Evolutionary conservation across 176 grass and related monocot species (phyloP).

Genomic region (Oryza longistaminata): DNA sequence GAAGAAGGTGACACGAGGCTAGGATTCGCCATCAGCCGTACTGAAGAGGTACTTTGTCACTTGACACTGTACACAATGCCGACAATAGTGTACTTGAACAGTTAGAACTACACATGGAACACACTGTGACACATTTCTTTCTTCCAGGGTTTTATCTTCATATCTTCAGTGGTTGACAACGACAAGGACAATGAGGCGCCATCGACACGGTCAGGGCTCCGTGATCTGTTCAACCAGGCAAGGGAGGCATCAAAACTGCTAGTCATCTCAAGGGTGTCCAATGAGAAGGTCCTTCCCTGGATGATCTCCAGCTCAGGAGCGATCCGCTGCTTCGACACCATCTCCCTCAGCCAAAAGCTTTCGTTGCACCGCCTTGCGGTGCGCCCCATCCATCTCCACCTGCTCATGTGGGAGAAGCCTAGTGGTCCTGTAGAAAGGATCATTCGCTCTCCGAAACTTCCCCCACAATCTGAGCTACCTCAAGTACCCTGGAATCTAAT

Average conservation of each 20-base stretch:
- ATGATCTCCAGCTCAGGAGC: slow-evolving; percentile 64
- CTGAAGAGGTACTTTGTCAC: slow-evolving; percentile 57
- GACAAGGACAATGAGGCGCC: slow-evolving; percentile 48
- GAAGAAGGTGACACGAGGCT: slow-evolving; percentile 67
- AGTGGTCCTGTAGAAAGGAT: background rate
- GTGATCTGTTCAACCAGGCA: slow-evolving; percentile 57
- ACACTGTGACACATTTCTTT: background rate
- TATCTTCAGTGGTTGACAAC: slow-evolving; percentile 63
- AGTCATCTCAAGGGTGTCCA: slow-evolving; percentile 71
- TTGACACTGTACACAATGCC: background rate
- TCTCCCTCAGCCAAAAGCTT: slow-evolving; percentile 85
- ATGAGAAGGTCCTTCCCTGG: slow-evolving; percentile 87
- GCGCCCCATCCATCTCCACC: slow-evolving; percentile 64
- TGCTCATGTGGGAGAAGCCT: slow-evolving; percentile 63
- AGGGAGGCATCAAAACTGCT: slow-evolving; percentile 58
- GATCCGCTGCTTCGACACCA: slow-evolving; percentile 84
- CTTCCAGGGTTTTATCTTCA: slow-evolving; percentile 80
- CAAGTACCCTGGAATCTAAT: slow-evolving; percentile 23
- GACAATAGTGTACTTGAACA: background rate
- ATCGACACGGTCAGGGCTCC: slow-evolving; percentile 67
- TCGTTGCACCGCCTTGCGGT: slow-evolving; percentile 67
- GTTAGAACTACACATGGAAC: background rate
- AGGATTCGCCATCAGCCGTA: slow-evolving; percentile 74
- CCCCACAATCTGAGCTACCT: slow-evolving; percentile 26
- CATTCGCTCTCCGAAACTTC: background rate